Conservation (phyloP, 1,139 yeast species). For the Magnusiomyces fungicola region DNA sequence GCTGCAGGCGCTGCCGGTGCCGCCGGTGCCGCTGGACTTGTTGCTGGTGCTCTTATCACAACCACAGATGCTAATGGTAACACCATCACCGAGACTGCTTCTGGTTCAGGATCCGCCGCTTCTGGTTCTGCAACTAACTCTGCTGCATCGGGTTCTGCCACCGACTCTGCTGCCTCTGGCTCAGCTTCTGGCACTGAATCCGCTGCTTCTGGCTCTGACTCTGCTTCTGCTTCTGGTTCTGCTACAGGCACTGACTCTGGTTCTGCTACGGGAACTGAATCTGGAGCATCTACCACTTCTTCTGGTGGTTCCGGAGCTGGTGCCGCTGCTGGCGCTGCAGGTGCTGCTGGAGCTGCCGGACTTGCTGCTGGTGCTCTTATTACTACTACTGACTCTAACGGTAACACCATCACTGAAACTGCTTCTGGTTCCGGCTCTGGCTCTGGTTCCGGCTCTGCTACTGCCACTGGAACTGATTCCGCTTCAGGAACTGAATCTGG, state of each 20-base stretch:
- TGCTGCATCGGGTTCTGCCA: slow-evolving; percentile 7
- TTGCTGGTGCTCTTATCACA: background rate
- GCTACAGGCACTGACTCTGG: background rate
- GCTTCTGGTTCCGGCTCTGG: slow-evolving; percentile 5
- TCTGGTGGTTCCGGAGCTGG: background rate
- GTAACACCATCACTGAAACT: slow-evolving; percentile 12
- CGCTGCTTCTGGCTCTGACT: background rate
- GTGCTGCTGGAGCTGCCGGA: background rate
- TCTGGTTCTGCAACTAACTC: slow-evolving; percentile 2
- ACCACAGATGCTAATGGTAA: background rate
- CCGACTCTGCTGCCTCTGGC: background rate
- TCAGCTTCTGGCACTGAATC: background rate
- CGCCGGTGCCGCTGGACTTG: background rate
- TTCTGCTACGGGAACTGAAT: background rate
- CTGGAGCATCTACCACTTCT: background rate
- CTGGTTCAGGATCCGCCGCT: background rate
- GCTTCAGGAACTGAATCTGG: background rate
- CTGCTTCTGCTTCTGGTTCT: background rate
- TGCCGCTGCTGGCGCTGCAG: slow-evolving; percentile 1
- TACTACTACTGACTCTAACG: background rate
- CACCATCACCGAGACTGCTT: background rate
- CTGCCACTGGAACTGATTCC: background rate
- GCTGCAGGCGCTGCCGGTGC: background rate
- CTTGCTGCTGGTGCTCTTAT: background rate
- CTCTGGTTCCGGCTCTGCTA: slow-evolving; percentile 1